A percentile compares a stretch with the other conserved stretches of the same genome.
Conservation (phyloP, 257 asterid genomes). For the Solanum pinnatisectum region DNA sequence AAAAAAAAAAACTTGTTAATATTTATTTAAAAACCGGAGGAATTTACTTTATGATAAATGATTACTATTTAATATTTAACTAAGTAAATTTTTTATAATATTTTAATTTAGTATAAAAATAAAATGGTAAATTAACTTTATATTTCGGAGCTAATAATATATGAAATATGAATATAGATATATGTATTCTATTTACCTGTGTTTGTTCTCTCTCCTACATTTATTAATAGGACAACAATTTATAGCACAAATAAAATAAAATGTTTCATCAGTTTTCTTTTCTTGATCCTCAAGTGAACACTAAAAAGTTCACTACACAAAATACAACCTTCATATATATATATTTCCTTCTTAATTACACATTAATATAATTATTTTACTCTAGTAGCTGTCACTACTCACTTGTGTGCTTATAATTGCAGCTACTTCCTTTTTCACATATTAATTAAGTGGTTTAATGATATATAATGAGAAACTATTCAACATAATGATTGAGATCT, state of each 20-base stretch:
- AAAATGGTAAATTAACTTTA: too few relatives aligned
- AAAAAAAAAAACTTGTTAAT: too few relatives aligned
- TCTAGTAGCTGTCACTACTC: not conserved
- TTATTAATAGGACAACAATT: too few relatives aligned
- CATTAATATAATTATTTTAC: not conserved
- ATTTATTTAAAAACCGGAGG: too few relatives aligned
- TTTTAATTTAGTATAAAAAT: too few relatives aligned
- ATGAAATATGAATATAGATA: too few relatives aligned
- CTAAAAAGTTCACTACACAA: not conserved
- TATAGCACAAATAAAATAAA: not conserved
- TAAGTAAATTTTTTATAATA: too few relatives aligned
- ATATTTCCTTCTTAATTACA: not conserved
- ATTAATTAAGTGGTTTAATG: not conserved
- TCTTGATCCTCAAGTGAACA: not conserved
- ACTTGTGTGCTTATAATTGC: not conserved
- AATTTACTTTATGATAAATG: too few relatives aligned
- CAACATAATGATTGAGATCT: not conserved
- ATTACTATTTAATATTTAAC: too few relatives aligned
- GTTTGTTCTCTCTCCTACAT: too few relatives aligned
- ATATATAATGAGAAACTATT: not conserved
- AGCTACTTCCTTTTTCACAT: not conserved
- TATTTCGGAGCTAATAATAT: too few relatives aligned
- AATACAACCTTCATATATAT: not conserved
- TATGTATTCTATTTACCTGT: too few relatives aligned
- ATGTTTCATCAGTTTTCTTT: not conserved